Evolutionary conservation across 1,284 basidiomycete species (phyloP), one percentile per base, ranked within the genome.

Genomic region (Cutaneotrichosporon curvatum): DNA sequence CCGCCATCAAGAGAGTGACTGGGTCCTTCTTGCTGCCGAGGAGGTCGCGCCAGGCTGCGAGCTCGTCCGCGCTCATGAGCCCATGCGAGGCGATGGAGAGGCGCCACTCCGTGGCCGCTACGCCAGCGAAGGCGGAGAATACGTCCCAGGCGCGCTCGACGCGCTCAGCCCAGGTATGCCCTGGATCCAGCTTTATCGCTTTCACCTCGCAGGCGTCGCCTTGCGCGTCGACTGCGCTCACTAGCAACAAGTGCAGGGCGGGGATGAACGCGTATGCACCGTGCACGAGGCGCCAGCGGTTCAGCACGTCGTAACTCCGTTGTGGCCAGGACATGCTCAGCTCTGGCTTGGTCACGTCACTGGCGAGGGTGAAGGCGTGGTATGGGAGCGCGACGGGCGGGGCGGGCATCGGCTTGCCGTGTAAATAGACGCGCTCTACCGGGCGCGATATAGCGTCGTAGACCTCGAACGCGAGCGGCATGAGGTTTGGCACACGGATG

Each of bases 91-190:
- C 59, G 15, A 68, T 45, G 20, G 39, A 49, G 34, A 66, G 28
- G 23, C 57, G 50, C 53, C 57, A 66, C 39, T 65, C 57, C 1
- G 55, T 50, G 2, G 53, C 55, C 34, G 72, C 74, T 5, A 71
- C 69, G 16, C 72, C 68, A 14, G 78, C 79, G 61, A 79, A 81
- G 23, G 66, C 59, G 37, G 60, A 60, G 51, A 79, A 51, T 1
- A 73, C 71, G 36, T 63, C 62, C 51, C 58, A 61, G 3, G 46
- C 40, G 6, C 33, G 32, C 4, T 44, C 38, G 9, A 50, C 45
- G 20, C 40, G 40, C 21, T 50, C 49, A 12, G 35, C 18, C 16
- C 19, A 20, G 14, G 18, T 19, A 9, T 16, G 31, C 40, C 39
- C 14, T 12, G 40, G 10, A 5, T 52, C 47, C 18, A 50, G 23